Percentiles rank a stretch among this genome's conserved stretches.
These are phyloP conservation scores for Fusarium sterilihyphosum DNA, from an alignment of 2,329 filamentous ascomycete genomes.

Conservation along the genomic window DNA sequence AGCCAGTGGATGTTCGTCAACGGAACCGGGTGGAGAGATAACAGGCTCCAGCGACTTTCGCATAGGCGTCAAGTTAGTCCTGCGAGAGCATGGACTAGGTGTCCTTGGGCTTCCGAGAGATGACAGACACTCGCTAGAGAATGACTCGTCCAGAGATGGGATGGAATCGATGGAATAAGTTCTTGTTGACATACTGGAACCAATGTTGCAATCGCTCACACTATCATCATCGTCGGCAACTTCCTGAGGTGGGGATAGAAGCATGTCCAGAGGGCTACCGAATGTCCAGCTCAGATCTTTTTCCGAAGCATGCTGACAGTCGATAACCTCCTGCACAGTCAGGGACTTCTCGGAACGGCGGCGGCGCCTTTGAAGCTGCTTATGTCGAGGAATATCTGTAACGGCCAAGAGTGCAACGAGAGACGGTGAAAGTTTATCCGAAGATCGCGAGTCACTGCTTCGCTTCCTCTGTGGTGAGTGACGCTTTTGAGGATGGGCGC, in stretches of 20 bases:
- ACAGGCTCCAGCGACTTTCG: slow-evolving; percentile 64
- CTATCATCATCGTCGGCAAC: slow-evolving; percentile 60
- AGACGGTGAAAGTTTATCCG: slow-evolving; percentile 66
- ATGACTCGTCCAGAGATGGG: slow-evolving; percentile 67
- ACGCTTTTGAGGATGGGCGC: slow-evolving; percentile 50
- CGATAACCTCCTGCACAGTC: slow-evolving; percentile 66
- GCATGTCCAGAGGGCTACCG: slow-evolving; percentile 66
- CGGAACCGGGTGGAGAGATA: slow-evolving; percentile 63
- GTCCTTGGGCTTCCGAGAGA: slow-evolving; percentile 61
- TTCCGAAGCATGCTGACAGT: slow-evolving; percentile 63
- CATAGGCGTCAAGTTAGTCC: slow-evolving; percentile 51
- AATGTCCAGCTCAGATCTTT: slow-evolving; percentile 67
- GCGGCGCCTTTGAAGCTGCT: slow-evolving; percentile 49
- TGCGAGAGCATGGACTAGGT: slow-evolving; percentile 46
- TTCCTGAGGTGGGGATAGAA: slow-evolving; percentile 70
- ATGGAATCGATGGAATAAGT: slow-evolving; percentile 70
- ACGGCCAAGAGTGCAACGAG: slow-evolving; percentile 70
- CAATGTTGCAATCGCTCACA: slow-evolving; percentile 62
- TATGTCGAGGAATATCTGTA: slow-evolving; percentile 67
- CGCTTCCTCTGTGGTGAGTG: slow-evolving; percentile 51
- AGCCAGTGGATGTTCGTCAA: slow-evolving; percentile 63
- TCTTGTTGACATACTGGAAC: slow-evolving; percentile 63
- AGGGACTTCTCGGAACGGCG: slow-evolving; percentile 47
- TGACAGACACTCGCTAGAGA: slow-evolving; percentile 59
- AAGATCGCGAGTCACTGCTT: slow-evolving; percentile 57